Base-by-base conservation (phyloP, 805 yeast genomes). In the Huiozyma naganishii region DNA sequence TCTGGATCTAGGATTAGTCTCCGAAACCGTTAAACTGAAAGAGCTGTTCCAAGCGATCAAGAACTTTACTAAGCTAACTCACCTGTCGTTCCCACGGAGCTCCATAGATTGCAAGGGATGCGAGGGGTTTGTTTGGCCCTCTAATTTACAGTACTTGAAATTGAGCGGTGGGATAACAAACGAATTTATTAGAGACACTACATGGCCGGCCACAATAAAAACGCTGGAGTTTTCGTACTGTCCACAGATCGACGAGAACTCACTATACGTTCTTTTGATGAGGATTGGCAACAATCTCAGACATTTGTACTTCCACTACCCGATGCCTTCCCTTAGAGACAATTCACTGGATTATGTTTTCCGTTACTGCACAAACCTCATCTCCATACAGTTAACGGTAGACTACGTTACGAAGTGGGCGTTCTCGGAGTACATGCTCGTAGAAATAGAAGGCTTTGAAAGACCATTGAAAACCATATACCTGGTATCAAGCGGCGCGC, bases 131-230 rank as follows among this genome's bases (percentile, higher is more conserved):
- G 44, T 58, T 29, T 90, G 98, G 98, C 97, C 98, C 1, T 75
- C 79, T 7, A 77, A 74, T 44, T 64, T 90, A 40, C 71, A 80
- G 58, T 78, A 77, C 53, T 65, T 90, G 37, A 77, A 90, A 42
- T 67, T 90, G 2, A 80, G 95, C 38, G 98, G 98, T 2, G 96
- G 97, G 3, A 78, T 90, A 4, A 76, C 95, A 1, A 83, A 88
- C 54, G 83, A 78, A 39, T 90, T 90, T 60, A 68, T 92, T 10
- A 65, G 72, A 36, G 73, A 73, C 30, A 78, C 92, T 1, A 58
- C 64, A n/a, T 80, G 92, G 57, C 97, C 97, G 0, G 38, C 57
- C 1, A 74, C 89, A 1, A 79, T 90, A 36, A 76, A 76, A 3
- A 74, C 76, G 17, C 65, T 90, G 40, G 89, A 86, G 50, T 72